Base-by-base conservation (phyloP, 2,329 filamentous ascomycete species). In the Phyllosticta citrichinensis region DNA sequence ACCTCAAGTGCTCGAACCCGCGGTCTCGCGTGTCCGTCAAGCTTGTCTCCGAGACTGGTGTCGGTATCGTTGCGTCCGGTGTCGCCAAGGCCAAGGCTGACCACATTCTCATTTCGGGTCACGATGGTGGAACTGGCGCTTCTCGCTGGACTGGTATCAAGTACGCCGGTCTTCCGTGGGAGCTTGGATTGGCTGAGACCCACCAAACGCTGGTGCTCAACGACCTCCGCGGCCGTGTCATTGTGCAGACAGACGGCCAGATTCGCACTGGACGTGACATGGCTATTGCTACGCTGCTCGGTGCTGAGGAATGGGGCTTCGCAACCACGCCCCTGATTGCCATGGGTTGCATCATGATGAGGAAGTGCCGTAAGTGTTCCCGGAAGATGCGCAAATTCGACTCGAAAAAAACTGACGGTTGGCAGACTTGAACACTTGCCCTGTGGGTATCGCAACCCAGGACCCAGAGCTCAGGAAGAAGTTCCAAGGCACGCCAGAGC, bases 131-230 rank as follows among this genome's bases (percentile, higher is more conserved):
- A 74, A 97, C 93, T 63, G 93, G 93, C 81, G 93, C 93, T 63
- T 97, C 92, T 57, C 83, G 93, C 75, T 97, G 93, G 93, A 97
- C 93, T 70, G 93, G 93, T 80, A 97, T 96, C 85, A 97, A 97
- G 77, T 96, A 97, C 74, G 93, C 92, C 57, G 93, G 93, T 82
- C 85, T 97, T 40, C 93, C 93, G 25, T 97, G 92, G 92, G 93
- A 97, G 75, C 74, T 97, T 67, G 93, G 93, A 83, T 87, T 97
- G 68, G 93, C 93, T 5, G 93, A 97, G 79, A 97, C 92, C 54
- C 93, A 97, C 73, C 93, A 97, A 77, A 97, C 93, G 14, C 80
- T 97, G 65, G 93, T 97, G 12, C 81, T 97, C 51, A 97, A 97
- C 75, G 93, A 97, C 71, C 85, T 97, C 19, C 89, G 93, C 81